Evolutionary conservation across 106 monocot genomes (phyloP), one percentile per base, ranked within the genome.

Genomic region (Platanthera zijinensis): DNA sequence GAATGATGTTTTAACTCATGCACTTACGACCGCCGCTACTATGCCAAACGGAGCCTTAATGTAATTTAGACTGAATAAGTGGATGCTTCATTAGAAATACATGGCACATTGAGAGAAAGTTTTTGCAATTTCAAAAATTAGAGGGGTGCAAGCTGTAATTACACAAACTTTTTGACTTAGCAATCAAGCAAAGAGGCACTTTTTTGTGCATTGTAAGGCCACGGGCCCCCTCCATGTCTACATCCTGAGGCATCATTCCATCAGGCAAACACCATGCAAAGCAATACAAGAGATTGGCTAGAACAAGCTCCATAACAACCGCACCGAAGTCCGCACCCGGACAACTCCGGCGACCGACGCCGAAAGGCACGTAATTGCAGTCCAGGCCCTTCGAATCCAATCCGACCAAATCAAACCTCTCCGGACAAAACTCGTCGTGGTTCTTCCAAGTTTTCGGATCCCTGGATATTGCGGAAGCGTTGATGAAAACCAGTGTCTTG

Each of bases 351-450:
- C 83, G 17, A 0, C 87, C 87, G 57, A 64, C 50, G 3, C 83
- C 83, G 74, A 87, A 84, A 1, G 87, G 83, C 7, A 87, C 66
- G 59, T 75, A 47, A 11, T 53, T 10, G 50, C 73, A 84, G 57
- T 87, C 63, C 10, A 75, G 74, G 30, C 80, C 86, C 72, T 64
- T 76, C 52, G 72, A 78, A 32, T 87, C 74, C 12, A 71, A 3
- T 18, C 14, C 28, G 17, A n/a, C 67, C 19, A n/a, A 21, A 10
- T 15, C 62, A 46, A 83, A 87, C 28, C 87, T 83, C 72, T 87
- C 87, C 10, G 87, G 87, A 57, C 51, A 51, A 30, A 87, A 84
- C 78, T 71, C 69, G 0, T 72, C 63, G 8, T 83, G 83, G 6
- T 51, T 51, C 56, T 83, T 28, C 87, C 87, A 87, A 7, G 0